Evolutionary conservation across 495 filamentous ascomycete genomes (phyloP).

Genomic region (Penicillium bialowiezense): DNA sequence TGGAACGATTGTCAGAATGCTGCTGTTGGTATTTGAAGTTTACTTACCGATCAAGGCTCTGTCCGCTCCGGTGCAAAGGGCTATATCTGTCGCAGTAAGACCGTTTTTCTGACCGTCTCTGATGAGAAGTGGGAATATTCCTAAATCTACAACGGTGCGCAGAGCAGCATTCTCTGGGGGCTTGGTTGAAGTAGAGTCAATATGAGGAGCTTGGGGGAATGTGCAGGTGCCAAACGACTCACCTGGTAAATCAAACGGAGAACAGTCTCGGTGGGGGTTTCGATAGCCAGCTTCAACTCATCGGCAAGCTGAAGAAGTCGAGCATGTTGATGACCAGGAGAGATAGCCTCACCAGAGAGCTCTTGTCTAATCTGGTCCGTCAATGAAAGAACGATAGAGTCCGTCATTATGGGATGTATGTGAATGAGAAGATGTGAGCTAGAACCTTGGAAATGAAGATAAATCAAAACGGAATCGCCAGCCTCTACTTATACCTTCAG

Average conservation of each 20-base stretch:
- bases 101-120: background rate
- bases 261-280: conserved; percentile 15
- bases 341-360: background rate
- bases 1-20: background rate
- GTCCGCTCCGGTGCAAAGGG: background rate
- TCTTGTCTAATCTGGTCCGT: conserved; percentile 2
- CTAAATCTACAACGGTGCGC: conserved; percentile 8
- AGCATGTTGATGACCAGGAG: conserved; percentile 2
- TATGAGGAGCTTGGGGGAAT: background rate
- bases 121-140: conserved; percentile 5
- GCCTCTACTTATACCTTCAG: background rate
- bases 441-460: no score
- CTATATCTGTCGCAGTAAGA: background rate
- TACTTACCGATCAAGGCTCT: background rate
- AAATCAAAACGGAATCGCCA: background rate
- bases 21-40: background rate
- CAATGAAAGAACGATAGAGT: background rate
- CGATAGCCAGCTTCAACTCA: conserved; percentile 11
- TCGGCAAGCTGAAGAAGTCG: conserved; percentile 11
- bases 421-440: no score
- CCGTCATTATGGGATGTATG: background rate
- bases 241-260: conserved; percentile 15
- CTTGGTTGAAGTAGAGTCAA: background rate
- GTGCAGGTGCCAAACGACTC: background rate
- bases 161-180: conserved; percentile 12